Evolutionary conservation across 139 green algal genomes (phyloP).

Genomic region (Mesotaenium endlicherianum): DNA sequence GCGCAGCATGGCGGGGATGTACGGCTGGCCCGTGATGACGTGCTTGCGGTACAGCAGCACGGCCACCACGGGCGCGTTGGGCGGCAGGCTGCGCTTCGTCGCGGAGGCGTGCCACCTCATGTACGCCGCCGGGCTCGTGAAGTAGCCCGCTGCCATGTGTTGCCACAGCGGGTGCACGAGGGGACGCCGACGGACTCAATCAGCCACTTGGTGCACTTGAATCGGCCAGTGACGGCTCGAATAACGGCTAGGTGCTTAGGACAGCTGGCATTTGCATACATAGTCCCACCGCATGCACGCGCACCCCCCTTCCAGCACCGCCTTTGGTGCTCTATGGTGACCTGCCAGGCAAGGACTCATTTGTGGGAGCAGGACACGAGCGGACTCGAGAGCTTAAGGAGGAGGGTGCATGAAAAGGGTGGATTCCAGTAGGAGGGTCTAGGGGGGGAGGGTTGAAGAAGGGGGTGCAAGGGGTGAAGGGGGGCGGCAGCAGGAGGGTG

Average conservation of each 20-base stretch:
- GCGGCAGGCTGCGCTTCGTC: not conserved
- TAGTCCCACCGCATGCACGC: too few relatives aligned
- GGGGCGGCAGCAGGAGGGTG: too few relatives aligned
- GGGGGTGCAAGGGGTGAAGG: not conserved
- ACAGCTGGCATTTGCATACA: too few relatives aligned
- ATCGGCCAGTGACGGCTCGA: too few relatives aligned
- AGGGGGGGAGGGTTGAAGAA: not conserved
- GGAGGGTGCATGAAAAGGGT: too few relatives aligned
- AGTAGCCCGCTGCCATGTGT: conserved; percentile 51
- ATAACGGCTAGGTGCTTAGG: too few relatives aligned
- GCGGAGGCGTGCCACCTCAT: conserved; percentile 37
- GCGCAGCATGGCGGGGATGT: conserved; percentile 70
- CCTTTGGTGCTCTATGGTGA: too few relatives aligned
- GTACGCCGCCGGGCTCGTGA: conserved; percentile 40
- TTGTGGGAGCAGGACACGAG: too few relatives aligned
- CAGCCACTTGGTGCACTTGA: too few relatives aligned
- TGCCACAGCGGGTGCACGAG: not conserved
- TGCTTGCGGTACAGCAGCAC: conserved; percentile 98
- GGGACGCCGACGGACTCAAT: conserved; percentile 8
- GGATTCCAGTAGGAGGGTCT: not conserved
- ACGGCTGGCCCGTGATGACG: conserved; percentile 87
- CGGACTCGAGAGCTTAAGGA: too few relatives aligned
- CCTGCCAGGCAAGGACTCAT: too few relatives aligned
- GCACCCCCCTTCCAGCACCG: too few relatives aligned
- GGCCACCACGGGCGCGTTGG: conserved; percentile 72